Conservation (phyloP, 192 early-diverging fungal genomes). For the Podila horticola region DNA sequence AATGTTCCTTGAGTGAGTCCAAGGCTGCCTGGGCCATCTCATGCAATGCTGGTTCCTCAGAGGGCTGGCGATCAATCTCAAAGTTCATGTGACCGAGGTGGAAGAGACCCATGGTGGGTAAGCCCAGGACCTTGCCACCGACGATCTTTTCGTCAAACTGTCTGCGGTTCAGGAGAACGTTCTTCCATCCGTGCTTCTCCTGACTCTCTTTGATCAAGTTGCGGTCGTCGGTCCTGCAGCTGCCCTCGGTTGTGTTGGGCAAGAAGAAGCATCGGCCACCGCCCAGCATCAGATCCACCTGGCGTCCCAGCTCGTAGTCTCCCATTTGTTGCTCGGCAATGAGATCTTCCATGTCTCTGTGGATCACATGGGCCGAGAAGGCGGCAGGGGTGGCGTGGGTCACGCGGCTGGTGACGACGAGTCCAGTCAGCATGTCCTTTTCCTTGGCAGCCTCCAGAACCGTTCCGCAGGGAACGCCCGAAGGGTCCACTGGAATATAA, state of each 20-base stretch:
- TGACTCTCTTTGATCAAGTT: constrained; percentile 69
- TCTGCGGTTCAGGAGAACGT: constrained; percentile 58
- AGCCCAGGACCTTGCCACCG: constrained; percentile 6
- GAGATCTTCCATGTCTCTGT: constrained; percentile 82
- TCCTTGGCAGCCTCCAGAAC: constrained; percentile 94
- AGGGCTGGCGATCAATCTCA: constrained; percentile 84
- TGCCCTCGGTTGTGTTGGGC: constrained; percentile 65
- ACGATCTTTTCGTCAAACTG: constrained; percentile 69
- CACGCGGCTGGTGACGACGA: constrained; percentile 93
- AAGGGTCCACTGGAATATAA: constrained; percentile 60
- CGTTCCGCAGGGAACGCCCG: constrained; percentile 84
- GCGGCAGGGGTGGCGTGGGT: constrained; percentile 92
- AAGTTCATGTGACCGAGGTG: constrained; percentile 89
- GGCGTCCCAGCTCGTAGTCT: constrained; percentile 81
- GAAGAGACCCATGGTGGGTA: constrained; percentile 86
- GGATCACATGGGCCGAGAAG: constrained; percentile 82
- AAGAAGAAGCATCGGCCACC: constrained; percentile 92
- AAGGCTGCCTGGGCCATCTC: constrained; percentile 93
- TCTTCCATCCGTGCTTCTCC: constrained; percentile 69
- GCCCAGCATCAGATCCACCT: constrained; percentile 90
- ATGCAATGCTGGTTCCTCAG: constrained; percentile 76
- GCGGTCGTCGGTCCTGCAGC: constrained; percentile 81
- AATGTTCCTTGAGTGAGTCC: constrained; percentile 62
- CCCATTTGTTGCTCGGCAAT: constrained; percentile 95
- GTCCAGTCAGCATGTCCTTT: constrained; percentile 82